Percentiles rank a stretch among this genome's conserved stretches.
phyloP scores from a whole-genome alignment of 768 basidiomycete genomes.

The Naganishia vishniacii region DNA sequence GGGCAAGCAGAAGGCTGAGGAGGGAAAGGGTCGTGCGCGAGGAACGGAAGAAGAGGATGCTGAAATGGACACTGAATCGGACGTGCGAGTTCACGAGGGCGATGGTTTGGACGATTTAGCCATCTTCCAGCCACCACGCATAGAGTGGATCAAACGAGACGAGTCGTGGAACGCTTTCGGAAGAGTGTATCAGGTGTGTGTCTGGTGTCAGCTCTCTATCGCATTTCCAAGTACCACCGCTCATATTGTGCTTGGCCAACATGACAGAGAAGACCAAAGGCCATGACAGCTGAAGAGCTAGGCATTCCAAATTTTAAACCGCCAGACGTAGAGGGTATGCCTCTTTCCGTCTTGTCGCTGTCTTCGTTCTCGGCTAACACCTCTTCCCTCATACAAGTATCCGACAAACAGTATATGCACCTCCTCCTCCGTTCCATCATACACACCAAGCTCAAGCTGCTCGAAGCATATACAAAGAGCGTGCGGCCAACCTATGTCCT shows the following conservation, averaged over 20 bases:
- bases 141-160: constrained; percentile 24
- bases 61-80: neutral
- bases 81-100: neutral
- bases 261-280: constrained; percentile 7
- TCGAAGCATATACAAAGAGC: constrained; percentile 22
- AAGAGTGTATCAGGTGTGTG: constrained; percentile 3
- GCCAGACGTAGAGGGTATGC: constrained; percentile 13
- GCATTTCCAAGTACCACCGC: neutral
- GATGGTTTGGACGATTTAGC: neutral
- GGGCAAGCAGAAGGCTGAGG: neutral
- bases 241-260: too few relatives aligned
- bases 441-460: constrained; percentile 22
- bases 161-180: constrained; percentile 24
- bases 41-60: neutral
- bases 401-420: constrained; percentile 23
- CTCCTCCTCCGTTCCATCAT: constrained; percentile 23
- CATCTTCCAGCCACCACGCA: constrained; percentile 18
- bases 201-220: neutral
- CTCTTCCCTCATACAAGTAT: constrained; percentile 1
- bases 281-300: constrained; percentile 1
- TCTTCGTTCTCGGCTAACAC: too few relatives aligned
- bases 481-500: constrained; percentile 19
- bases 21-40: neutral
- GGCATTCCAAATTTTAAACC: constrained; percentile 23
- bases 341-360: neutral